Base-by-base conservation (phyloP, 2,329 filamentous ascomycete species). In the Apiospora rasikravindrae region DNA sequence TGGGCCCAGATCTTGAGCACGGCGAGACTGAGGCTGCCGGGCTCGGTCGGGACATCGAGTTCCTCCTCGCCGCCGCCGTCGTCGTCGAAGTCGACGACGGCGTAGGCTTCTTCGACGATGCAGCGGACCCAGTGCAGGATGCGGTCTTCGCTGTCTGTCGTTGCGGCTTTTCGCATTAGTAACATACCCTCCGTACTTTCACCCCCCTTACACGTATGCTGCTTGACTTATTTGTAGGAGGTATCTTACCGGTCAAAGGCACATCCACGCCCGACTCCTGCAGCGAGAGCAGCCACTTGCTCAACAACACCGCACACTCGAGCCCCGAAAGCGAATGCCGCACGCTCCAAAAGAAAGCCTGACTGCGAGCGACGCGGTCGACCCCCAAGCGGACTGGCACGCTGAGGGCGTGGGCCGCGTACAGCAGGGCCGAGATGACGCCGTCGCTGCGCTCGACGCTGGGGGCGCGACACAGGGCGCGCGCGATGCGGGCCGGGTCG, bases 311-410 rank as follows among this genome's bases (percentile, higher is more conserved):
- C 0, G 86, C 87, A 26, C 87, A 89, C 74, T 90, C 88, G 0
- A 90, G 80, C 0, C 85, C 86, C 4, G 86, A 88, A 0, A 89
- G 80, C 0, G 87, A 87, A 70, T 89, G 87, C n/a, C 88, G 82
- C 2, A 88, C 87, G 5, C 86, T 88, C 87, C 88, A 89, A 67
- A 88, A 86, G 64, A 88, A 87, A 0, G 87, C 86, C 69, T 89
- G 87, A 22, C 86, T 89, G 22, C 86, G 81, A 0, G 87, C 87
- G 0, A 89, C 87, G 19, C 86, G 84, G 69, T 88, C 86, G 22
- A 90, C 85, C 0, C 88, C 88, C 0, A 89, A 76, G 29, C 88
- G 81, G 6, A 90, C 88, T 0, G 88, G 88, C 0, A 89, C 88
- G 67, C 87, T 88, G 0, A 89, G 80, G 10, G 86, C 86, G 66